Conservation (phyloP, 768 basidiomycete genomes). For the Tylopilus subfusipes region DNA sequence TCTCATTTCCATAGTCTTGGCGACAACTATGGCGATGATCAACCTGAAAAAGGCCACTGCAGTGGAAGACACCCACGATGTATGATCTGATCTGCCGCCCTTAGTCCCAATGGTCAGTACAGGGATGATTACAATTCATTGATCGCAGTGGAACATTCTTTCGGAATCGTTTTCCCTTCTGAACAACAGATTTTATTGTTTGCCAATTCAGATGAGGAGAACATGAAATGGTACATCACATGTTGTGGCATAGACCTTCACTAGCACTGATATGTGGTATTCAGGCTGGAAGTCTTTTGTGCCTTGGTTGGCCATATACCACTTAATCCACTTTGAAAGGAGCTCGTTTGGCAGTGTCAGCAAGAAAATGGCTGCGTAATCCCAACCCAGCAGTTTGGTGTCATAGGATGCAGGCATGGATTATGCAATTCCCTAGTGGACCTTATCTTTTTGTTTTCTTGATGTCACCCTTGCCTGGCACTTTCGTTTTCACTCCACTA, state of each 20-base stretch:
- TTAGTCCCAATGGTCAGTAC: conserved; percentile 43
- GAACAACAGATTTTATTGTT: conserved; percentile 85
- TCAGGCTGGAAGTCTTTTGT: conserved; percentile 80
- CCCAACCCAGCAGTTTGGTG: no score
- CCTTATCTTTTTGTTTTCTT: conserved; percentile 9
- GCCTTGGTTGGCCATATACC: conserved; percentile 88
- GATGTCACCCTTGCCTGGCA: neutral
- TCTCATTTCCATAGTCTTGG: conserved; percentile 53
- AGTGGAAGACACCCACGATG: conserved; percentile 73
- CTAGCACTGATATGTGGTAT: conserved; percentile 9
- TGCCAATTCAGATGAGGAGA: conserved; percentile 88
- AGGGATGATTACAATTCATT: conserved; percentile 59
- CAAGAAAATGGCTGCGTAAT: conserved; percentile 32
- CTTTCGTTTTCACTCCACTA: conserved; percentile 9
- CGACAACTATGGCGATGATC: conserved; percentile 83
- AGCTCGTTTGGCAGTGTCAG: conserved; percentile 83
- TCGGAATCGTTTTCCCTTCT: conserved; percentile 75
- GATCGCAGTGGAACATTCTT: conserved; percentile 76
- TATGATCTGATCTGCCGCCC: conserved; percentile 42
- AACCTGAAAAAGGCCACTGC: conserved; percentile 79
- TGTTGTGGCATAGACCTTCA: neutral
- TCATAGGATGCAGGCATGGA: neutral
- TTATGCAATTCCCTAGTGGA: neutral
- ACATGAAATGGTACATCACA: conserved; percentile 71
- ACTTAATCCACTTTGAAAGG: conserved; percentile 90